phyloP scores from a whole-genome alignment of 2,329 filamentous ascomycete genomes.

The Aspergillus cejpii region DNA sequence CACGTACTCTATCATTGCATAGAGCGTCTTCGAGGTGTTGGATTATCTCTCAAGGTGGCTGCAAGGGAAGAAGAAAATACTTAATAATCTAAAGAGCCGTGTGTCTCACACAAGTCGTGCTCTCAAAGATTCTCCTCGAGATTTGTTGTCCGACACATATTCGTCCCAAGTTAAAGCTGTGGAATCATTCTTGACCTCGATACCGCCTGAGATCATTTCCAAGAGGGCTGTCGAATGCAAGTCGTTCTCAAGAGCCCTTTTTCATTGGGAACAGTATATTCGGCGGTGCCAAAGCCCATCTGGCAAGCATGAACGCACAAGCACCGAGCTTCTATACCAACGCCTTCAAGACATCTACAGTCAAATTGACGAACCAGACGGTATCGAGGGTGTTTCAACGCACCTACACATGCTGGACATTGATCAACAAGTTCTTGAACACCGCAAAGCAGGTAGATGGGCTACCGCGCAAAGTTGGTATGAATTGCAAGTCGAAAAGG shows the following conservation, averaged over 20 bases:
- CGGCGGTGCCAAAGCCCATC: conserved; percentile 47
- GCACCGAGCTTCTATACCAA: conserved; percentile 60
- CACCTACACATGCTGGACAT: conserved; percentile 81
- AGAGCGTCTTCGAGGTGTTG: conserved; percentile 82
- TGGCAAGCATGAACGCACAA: conserved; percentile 47
- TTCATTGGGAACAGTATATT: conserved; percentile 91
- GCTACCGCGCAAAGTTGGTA: conserved; percentile 96
- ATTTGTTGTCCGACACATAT: conserved; percentile 29
- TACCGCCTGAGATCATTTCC: conserved; percentile 68
- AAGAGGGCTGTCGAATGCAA: conserved; percentile 86
- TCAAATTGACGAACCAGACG: conserved; percentile 95
- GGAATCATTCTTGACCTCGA: conserved; percentile 62
- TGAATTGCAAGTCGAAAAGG: conserved; percentile 75
- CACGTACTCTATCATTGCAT: neutral
- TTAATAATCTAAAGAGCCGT: conserved; percentile 28
- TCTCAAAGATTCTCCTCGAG: conserved; percentile 23
- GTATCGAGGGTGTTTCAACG: conserved; percentile 86
- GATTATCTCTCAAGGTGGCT: conserved; percentile 91
- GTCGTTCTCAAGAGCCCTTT: conserved; percentile 84
- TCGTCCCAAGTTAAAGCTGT: conserved; percentile 53
- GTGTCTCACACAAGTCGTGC: conserved; percentile 24
- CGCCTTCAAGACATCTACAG: conserved; percentile 89
- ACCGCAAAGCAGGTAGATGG: conserved; percentile 90
- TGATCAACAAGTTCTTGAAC: conserved; percentile 86
- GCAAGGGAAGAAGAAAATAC: conserved; percentile 62